Evolutionary conservation across 2,329 filamentous ascomycete species (phyloP), one percentile per base, ranked within the genome.

Genomic region (Botrytis byssoidea): DNA sequence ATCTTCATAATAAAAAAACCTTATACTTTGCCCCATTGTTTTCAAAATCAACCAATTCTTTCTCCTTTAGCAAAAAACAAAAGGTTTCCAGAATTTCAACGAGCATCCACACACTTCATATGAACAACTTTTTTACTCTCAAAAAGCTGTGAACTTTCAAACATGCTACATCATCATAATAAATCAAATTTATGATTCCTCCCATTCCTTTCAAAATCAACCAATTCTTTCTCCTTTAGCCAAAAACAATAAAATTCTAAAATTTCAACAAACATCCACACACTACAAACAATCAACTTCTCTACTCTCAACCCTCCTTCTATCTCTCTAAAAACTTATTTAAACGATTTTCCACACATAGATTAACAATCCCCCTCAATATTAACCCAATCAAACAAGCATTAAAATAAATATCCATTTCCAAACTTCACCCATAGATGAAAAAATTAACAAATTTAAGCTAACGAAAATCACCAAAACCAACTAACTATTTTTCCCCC

Each of bases 351-450:
- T 4, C 7, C 9, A 22, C 18, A 46, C 18, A 46, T 18, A 2
- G 2, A 20, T 3, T 20, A 22, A 22, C 8, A 22, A 22, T 22
- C 0, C 18, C 3, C 0, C 8, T 4, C 8, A 22, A 22, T 4
- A 22, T 8, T 1, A 44, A 18, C 7, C 42, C 6, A n/a, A 51
- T n/a, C 1, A 51, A 51, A n/a, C 0, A 2, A 51, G 1, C 3
- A 14, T 5, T 6, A 2, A 14, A 51, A 51, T 51, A n/a, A 51
- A 1, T 1, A 14, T n/a, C 0, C 0, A n/a, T 14, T 51, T 51
- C 0, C 10, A n/a, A 51, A 51, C 10, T 14, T 14, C 4, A 6
- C 3, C 10, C 4, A 0, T 14, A 5, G 22, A n/a, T n/a, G 48
- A 25, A 25, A 25, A 51, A 22, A 22, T 12, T 4, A 10, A 1